These are phyloP conservation scores for Tausonia pullulans DNA, from an alignment of 1,284 basidiomycete genomes.

Conservation along the genomic window DNA sequence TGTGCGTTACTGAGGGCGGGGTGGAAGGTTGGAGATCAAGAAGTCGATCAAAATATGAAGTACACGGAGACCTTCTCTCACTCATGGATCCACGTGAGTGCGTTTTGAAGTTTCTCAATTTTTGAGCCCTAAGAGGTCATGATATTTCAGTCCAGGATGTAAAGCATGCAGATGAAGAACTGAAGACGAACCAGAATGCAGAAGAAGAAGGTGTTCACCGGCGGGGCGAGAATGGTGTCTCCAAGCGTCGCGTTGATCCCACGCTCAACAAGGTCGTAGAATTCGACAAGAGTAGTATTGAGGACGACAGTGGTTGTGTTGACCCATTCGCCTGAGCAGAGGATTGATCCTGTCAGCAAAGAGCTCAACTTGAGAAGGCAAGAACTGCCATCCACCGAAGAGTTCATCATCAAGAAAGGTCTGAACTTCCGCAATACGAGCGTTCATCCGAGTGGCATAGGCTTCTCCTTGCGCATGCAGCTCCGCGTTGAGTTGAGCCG, in stretches of 20 bases:
- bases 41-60: background rate
- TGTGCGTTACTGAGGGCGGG: conserved; percentile 46
- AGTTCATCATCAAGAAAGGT: conserved; percentile 68
- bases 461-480: conserved; percentile 64
- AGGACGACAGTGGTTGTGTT: conserved; percentile 80
- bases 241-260: conserved; percentile 60
- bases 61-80: background rate
- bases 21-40: no score
- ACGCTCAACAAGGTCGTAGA: conserved; percentile 37
- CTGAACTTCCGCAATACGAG: conserved; percentile 55
- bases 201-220: conserved; percentile 73
- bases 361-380: background rate
- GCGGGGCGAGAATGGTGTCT: conserved; percentile 64
- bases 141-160: background rate
- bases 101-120: conserved; percentile 70
- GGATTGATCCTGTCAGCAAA: background rate
- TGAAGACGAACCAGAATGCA: conserved; percentile 51
- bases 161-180: background rate
- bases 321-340: conserved; percentile 48
- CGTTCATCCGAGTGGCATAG: conserved; percentile 68
- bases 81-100: conserved; percentile 80
- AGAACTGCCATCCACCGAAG: conserved; percentile 44
- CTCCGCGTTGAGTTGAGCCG: conserved; percentile 61
- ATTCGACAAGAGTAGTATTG: conserved; percentile 41
- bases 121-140: conserved; percentile 50